These are phyloP conservation scores for Suhomyces kunorum DNA, from an alignment of 1,139 yeast genomes.

Conservation along the genomic window DNA sequence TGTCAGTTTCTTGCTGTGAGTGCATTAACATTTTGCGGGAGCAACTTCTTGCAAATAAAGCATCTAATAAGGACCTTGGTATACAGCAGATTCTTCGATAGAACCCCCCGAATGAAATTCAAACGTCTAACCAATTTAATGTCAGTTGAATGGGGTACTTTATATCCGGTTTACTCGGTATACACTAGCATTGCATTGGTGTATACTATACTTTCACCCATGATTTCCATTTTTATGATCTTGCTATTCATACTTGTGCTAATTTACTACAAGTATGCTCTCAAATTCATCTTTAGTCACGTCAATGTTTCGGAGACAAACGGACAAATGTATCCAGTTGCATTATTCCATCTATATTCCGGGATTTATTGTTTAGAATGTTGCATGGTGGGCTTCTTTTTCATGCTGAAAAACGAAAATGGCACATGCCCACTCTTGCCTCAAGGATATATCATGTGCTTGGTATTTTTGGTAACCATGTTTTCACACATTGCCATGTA, in stretches of 20 bases:
- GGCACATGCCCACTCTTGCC: conserved; percentile 35
- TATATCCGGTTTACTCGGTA: conserved; percentile 73
- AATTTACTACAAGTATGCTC: conserved; percentile 67
- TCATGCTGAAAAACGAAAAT: conserved; percentile 51
- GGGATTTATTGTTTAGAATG: conserved; percentile 82
- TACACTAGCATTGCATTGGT: conserved; percentile 76
- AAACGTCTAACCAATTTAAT: conserved; percentile 45
- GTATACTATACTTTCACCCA: conserved; percentile 76
- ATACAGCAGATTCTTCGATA: conserved; percentile 39
- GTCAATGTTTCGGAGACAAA: conserved; percentile 60
- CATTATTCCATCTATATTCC: conserved; percentile 70
- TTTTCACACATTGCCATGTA: conserved; percentile 37
- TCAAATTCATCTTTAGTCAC: conserved; percentile 54
- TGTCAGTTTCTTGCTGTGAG: conserved; percentile 71
- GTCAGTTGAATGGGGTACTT: conserved; percentile 70
- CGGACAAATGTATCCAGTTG: conserved; percentile 71
- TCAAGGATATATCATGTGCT: conserved; percentile 51
- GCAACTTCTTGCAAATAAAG: conserved; percentile 57
- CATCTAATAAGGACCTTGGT: conserved; percentile 45
- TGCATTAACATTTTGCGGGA: conserved; percentile 74
- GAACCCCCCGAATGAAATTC: conserved; percentile 63
- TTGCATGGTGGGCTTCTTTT: conserved; percentile 73
- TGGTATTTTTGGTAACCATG: conserved; percentile 39
- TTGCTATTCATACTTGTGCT: conserved; percentile 58
- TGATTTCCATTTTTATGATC: conserved; percentile 64